Base-by-base conservation (phyloP, 1,284 basidiomycete genomes). In the Phenoliferia sp. region DNA sequence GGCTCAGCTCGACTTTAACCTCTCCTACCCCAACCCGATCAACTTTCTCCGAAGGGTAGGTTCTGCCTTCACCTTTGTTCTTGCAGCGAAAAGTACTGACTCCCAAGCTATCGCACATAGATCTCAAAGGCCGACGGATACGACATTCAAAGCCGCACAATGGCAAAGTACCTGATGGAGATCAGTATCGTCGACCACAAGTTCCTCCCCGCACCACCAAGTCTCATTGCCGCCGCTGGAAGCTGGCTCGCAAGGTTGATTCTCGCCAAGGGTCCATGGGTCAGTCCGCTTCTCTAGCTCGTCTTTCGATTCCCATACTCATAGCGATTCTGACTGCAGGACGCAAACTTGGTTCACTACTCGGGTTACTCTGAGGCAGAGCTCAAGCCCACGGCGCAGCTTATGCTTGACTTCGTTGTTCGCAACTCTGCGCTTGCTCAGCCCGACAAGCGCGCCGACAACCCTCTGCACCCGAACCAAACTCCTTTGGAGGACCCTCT, bases 91-190 rank as follows among this genome's bases (percentile, higher is more conserved):
- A 22, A 22, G 12, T 44, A 22, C 39, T 44, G 39, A 44, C 39
- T 22, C 39, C 39, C 39, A 12, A 12, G 39, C 39, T 44, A 22
- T 22, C 12, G 12, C 22, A 12, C 12, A 44, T 22, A 44, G 59
- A 88, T 94, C 68, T 94, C 91, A 80, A 99, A 98, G 80, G 96
- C 95, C 3, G 96, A 99, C 76, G 89, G 91, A 68, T 98, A 95
- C 79, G 91, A 97, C 77, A 87, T 93, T 63, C 89, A 94, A 78
- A 89, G 88, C 32, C 84, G 94, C 65, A 97, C 94, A 0, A 84
- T 98, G 15, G 94, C 88, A 62, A 99, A 98, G 80, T 97, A 91
- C 79, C 84, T 96, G 59, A 83, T 96, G 75, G 95, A 99, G 83
- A 92, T 98, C 65, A 87, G 87, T 17, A 87, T 89, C 66, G 84